Conservation (phyloP, 257 asterid genomes). For the Echium plantagineum region DNA sequence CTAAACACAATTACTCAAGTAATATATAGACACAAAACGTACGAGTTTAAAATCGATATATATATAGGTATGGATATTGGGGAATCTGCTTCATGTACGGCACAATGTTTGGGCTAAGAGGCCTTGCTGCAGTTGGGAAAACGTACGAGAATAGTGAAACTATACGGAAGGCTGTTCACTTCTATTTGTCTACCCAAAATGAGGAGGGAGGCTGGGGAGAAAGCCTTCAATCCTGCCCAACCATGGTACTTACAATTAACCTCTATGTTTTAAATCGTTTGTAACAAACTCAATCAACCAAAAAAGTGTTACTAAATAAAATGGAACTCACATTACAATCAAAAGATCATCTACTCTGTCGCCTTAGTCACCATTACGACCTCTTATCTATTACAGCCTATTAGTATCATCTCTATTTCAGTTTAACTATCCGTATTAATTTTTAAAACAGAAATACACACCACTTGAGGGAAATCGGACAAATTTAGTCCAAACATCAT, state of each 20-base stretch:
- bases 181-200: constrained; percentile 47
- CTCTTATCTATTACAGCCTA: no score
- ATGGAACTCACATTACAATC: no score
- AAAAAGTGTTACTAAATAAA: no score
- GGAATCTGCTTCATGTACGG: constrained; percentile 72
- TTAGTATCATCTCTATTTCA: no score
- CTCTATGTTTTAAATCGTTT: neutral
- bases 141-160: constrained; percentile 42
- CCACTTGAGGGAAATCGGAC: constrained; percentile 65
- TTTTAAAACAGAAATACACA: constrained; percentile 46
- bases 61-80: constrained; percentile 73
- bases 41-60: no score
- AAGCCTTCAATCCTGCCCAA: constrained; percentile 64
- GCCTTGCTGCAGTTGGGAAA: constrained; percentile 44
- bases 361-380: no score
- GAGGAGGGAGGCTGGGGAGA: constrained; percentile 95
- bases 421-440: neutral
- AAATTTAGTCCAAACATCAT: constrained; percentile 72
- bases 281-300: no score
- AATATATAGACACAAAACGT: no score
- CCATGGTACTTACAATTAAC: constrained; percentile 34
- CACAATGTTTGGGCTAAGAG: constrained; percentile 46
- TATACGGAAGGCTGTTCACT: constrained; percentile 40
- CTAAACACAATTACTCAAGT: no score
- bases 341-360: no score